These are phyloP conservation scores for Trichoderma arundinaceum DNA, from an alignment of 2,329 filamentous ascomycete species.

Conservation along the genomic window DNA sequence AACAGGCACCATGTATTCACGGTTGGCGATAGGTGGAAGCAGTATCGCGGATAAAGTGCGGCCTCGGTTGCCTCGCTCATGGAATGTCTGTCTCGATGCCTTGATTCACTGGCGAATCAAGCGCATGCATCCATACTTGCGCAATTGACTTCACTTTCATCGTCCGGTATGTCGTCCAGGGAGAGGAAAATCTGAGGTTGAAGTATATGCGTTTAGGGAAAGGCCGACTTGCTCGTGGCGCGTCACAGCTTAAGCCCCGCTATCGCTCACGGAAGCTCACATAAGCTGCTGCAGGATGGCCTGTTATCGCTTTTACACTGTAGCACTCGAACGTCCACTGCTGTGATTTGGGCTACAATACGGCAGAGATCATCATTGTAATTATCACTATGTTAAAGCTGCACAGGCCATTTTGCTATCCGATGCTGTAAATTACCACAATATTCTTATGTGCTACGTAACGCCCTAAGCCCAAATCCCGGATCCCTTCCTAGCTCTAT, in stretches of 20 bases:
- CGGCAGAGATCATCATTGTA: too few species aligned
- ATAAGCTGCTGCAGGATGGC: not conserved
- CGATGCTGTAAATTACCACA: not conserved
- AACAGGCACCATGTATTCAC: slow-evolving; percentile 65
- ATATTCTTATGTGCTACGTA: not conserved
- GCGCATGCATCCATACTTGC: slow-evolving; percentile 16
- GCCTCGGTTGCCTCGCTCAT: slow-evolving; percentile 53
- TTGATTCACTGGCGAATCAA: slow-evolving; percentile 22
- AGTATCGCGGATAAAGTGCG: slow-evolving; percentile 64
- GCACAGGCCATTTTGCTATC: not conserved
- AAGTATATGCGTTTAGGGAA: not conserved
- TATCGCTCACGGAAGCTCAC: slow-evolving; percentile 10
- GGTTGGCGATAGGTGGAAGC: slow-evolving; percentile 67
- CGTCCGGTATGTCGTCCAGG: not conserved
- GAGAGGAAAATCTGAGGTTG: not conserved
- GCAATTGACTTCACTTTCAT: slow-evolving; percentile 1
- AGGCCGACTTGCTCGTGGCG: not conserved
- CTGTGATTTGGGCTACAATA: too few species aligned
- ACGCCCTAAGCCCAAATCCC: slow-evolving; percentile 16
- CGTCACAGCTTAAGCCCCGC: slow-evolving; percentile 19
- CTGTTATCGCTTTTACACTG: too few species aligned
- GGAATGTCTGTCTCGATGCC: slow-evolving; percentile 48
- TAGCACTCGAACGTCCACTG: too few species aligned
- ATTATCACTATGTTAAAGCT: too few species aligned
- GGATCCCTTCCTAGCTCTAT: not conserved